Percentiles rank a stretch among this genome's conserved stretches.
Evolutionary conservation across 2,329 filamentous ascomycete species (phyloP).

Genomic region (Eutypa lata): DNA sequence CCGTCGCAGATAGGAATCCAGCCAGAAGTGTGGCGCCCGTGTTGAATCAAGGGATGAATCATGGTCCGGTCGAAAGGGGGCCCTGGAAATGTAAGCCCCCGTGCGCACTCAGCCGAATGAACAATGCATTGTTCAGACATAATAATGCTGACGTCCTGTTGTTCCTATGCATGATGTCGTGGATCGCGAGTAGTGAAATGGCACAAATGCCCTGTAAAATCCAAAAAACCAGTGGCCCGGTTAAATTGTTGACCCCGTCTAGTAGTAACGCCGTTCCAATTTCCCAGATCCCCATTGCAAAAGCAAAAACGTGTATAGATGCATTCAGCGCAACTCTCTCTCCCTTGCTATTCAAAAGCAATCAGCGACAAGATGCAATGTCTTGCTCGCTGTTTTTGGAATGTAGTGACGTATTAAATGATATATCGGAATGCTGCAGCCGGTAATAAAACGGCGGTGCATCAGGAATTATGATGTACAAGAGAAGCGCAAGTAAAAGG

Average conservation of each 20-base stretch:
- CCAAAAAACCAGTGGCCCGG: constrained; percentile 2
- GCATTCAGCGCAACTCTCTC: constrained; percentile 13
- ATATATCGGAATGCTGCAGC: constrained; percentile 22
- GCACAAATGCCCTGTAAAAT: constrained; percentile 11
- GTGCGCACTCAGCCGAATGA: neutral
- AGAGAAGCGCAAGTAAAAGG: constrained; percentile 17
- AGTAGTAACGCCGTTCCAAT: constrained; percentile 23
- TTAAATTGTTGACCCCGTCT: constrained; percentile 11
- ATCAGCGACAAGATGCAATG: constrained; percentile 9
- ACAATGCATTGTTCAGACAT: neutral
- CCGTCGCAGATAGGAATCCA: neutral
- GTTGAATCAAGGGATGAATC: constrained; percentile 2
- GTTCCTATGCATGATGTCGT: constrained; percentile 11
- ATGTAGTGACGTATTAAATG: constrained; percentile 26
- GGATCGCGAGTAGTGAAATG: constrained; percentile 7
- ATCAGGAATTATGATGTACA: constrained; percentile 29
- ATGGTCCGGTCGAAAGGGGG: neutral
- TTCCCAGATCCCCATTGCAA: constrained; percentile 8
- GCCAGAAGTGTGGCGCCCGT: neutral
- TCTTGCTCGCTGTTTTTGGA: constrained; percentile 5
- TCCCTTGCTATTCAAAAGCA: constrained; percentile 15
- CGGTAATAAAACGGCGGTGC: constrained; percentile 16
- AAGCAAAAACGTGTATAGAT: constrained; percentile 12
- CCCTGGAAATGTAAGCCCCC: neutral
- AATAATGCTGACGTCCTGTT: constrained; percentile 14